Evolutionary conservation across 805 yeast species (phyloP).

Genomic region (Candida endomychidarum): DNA sequence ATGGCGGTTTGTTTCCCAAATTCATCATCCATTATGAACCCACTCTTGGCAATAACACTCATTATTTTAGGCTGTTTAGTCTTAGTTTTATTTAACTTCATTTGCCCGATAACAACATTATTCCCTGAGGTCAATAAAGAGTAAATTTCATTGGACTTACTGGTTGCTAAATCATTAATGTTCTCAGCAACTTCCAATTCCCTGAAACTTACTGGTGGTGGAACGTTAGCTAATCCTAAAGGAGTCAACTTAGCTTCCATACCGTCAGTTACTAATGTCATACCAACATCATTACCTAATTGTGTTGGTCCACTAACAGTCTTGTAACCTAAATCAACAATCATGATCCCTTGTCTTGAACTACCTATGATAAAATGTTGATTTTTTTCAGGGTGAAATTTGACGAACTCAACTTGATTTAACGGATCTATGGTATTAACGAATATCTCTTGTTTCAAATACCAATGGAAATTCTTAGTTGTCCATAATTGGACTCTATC

Average conservation of each 20-base stretch:
- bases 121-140: constrained; percentile 56
- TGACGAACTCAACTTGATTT: constrained; percentile 43
- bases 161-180: constrained; percentile 65
- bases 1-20: constrained; percentile 64
- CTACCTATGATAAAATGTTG: constrained; percentile 70
- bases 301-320: constrained; percentile 67
- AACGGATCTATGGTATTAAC: constrained; percentile 24
- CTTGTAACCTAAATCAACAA: constrained; percentile 65
- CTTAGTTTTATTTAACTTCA: constrained; percentile 49
- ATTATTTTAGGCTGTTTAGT: constrained; percentile 45
- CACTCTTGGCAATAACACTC: constrained; percentile 29
- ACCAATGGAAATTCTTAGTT: constrained; percentile 93
- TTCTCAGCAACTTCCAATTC: constrained; percentile 54
- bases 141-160: constrained; percentile 54
- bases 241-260: constrained; percentile 72
- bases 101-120: constrained; percentile 37
- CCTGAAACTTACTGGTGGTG: constrained; percentile 88
- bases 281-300: constrained; percentile 72
- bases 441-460: constrained; percentile 74
- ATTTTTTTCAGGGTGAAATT: constrained; percentile 92
- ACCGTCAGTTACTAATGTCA: constrained; percentile 82
- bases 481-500: constrained; percentile 85
- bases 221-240: constrained; percentile 78
- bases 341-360: constrained; percentile 45
- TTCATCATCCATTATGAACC: constrained; percentile 41